phyloP scores from a whole-genome alignment of 2,329 filamentous ascomycete species.

The Sclerotiophoma versabilis region DNA sequence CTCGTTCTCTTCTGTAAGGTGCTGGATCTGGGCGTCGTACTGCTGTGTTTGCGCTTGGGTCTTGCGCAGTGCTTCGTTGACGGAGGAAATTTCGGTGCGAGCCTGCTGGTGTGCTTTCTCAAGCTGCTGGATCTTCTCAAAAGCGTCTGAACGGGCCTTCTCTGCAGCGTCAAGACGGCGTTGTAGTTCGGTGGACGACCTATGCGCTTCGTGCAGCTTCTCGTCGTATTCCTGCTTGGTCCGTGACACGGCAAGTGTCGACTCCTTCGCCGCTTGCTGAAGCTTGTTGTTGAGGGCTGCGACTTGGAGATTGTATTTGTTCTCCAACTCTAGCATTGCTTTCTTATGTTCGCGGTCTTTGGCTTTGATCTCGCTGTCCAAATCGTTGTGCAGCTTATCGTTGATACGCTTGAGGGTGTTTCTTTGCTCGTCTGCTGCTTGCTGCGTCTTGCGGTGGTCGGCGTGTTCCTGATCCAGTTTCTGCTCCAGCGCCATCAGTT shows the following conservation, averaged over 20 bases:
- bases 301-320: constrained; percentile 55
- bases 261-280: constrained; percentile 42
- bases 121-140: constrained; percentile 35
- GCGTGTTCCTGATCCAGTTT: constrained; percentile 75
- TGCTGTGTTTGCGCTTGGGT: constrained; percentile 34
- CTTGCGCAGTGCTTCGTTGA: constrained; percentile 32
- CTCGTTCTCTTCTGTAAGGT: constrained; percentile 46
- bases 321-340: constrained; percentile 52
- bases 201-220: constrained; percentile 37
- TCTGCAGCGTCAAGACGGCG: constrained; percentile 35
- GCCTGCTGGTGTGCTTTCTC: constrained; percentile 36
- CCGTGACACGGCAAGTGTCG: constrained; percentile 31
- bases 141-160: constrained; percentile 34
- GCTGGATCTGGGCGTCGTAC: constrained; percentile 46
- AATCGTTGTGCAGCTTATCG: constrained; percentile 72
- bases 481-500: constrained; percentile 62
- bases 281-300: constrained; percentile 46
- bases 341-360: constrained; percentile 49
- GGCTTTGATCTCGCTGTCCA: constrained; percentile 70
- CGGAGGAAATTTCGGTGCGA: constrained; percentile 33
- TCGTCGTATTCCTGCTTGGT: constrained; percentile 47
- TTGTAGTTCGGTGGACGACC: constrained; percentile 35
- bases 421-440: constrained; percentile 54
- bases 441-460: constrained; percentile 71
- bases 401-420: constrained; percentile 69